Evolutionary conservation across 1,139 yeast species (phyloP).

Genomic region (Pichia sp.): DNA sequence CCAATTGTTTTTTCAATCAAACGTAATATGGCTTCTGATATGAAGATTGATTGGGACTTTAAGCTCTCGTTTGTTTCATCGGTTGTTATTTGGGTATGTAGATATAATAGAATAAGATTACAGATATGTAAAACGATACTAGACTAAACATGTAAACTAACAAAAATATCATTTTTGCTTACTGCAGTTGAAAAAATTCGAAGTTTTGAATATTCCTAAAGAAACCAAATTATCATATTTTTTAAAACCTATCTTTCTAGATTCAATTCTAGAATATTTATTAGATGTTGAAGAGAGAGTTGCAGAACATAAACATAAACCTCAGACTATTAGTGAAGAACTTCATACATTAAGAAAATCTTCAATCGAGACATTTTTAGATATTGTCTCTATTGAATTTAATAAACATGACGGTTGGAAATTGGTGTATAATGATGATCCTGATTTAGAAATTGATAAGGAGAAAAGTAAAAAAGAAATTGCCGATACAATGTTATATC

Average conservation of each 20-base stretch:
- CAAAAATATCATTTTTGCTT: not conserved
- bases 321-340: not conserved
- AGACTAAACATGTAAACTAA: not conserved
- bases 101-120: not conserved
- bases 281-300: conserved; percentile 3
- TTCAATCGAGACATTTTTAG: conserved; percentile 8
- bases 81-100: conserved; percentile 12
- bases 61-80: conserved; percentile 7
- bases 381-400: conserved; percentile 8
- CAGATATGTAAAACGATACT: not conserved
- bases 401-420: conserved; percentile 1
- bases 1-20: not conserved
- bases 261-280: conserved; percentile 2
- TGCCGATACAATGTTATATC: not conserved
- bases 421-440: not conserved
- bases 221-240: conserved; percentile 7
- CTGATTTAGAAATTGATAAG: not conserved
- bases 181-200: conserved; percentile 8
- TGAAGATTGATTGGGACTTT: conserved; percentile 5
- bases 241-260: conserved; percentile 3
- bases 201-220: conserved; percentile 7
- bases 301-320: not conserved
- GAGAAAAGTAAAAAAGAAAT: not conserved
- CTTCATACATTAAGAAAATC: not conserved
- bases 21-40: not conserved